Percentiles rank a stretch among this genome's conserved stretches.
These are phyloP conservation scores for Stachybotrys chartarum DNA, from an alignment of 2,329 filamentous ascomycete species.

Conservation along the genomic window DNA sequence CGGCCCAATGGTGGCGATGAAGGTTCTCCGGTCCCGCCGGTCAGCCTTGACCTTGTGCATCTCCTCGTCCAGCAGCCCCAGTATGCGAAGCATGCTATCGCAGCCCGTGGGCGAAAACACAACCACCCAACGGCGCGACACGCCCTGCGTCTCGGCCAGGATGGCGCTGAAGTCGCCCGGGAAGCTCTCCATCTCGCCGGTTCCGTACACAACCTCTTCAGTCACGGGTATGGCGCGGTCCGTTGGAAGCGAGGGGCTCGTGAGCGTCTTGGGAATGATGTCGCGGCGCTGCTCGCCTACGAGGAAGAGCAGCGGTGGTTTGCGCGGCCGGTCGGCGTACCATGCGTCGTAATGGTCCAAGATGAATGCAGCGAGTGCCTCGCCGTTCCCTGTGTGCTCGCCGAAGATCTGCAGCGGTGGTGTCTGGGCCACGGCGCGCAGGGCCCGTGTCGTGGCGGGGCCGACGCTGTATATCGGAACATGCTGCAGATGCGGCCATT, in stretches of 20 bases:
- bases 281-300: constrained; percentile 87
- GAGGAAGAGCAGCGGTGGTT: constrained; percentile 71
- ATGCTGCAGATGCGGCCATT: constrained; percentile 48
- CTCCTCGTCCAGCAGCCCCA: constrained; percentile 43
- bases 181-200: constrained; percentile 75
- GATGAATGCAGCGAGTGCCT: constrained; percentile 71
- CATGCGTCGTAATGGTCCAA: constrained; percentile 63
- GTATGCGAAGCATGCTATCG: constrained; percentile 48
- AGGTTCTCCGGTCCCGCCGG: constrained; percentile 37
- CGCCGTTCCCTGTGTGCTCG: constrained; percentile 77
- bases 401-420: constrained; percentile 61
- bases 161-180: constrained; percentile 52
- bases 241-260: constrained; percentile 42
- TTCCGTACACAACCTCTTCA: constrained; percentile 82
- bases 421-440: constrained; percentile 46
- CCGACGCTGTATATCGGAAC: constrained; percentile 71
- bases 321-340: constrained; percentile 34
- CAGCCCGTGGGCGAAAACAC: constrained; percentile 65
- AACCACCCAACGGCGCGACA: constrained; percentile 59
- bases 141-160: constrained; percentile 37
- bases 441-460: constrained; percentile 69
- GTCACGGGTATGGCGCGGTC: constrained; percentile 57
- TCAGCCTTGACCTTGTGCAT: constrained; percentile 30
- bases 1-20: constrained; percentile 83
- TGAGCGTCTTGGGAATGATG: constrained; percentile 77